These are phyloP conservation scores for Anthracocystis walkeri DNA, from an alignment of 1,284 basidiomycete species.

Conservation along the genomic window DNA sequence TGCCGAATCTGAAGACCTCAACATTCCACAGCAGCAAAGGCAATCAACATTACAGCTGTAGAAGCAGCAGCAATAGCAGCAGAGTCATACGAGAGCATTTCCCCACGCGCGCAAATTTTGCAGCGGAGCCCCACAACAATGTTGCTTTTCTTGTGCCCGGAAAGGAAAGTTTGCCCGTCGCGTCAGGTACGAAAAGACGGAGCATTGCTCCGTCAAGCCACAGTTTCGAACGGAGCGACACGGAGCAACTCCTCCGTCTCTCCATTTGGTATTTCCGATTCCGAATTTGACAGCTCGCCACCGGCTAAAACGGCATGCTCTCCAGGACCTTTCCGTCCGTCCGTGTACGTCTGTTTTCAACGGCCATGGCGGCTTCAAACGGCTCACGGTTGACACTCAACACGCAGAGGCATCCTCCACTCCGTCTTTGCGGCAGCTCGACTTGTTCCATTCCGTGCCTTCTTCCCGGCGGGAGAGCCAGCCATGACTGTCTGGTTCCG, in stretches of 20 bases:
- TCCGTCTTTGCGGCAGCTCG: no score
- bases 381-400: no score
- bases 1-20: not conserved
- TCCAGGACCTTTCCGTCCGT: not conserved
- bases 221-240: not conserved
- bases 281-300: not conserved
- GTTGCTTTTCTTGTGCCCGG: not conserved
- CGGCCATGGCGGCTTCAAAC: no score
- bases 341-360: not conserved
- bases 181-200: not conserved
- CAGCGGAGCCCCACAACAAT: constrained; percentile 2
- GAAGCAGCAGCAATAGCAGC: not conserved
- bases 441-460: no score
- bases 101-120: not conserved
- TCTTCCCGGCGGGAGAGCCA: no score
- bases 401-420: no score
- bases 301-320: no score
- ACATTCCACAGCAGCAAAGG: not conserved
- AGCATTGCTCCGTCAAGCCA: not conserved
- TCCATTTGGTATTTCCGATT: not conserved
- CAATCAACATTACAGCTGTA: no score
- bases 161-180: not conserved
- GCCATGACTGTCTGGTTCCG: no score
- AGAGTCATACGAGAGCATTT: not conserved
- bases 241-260: not conserved